Evolutionary conservation across 1,284 basidiomycete genomes (phyloP).

Genomic region (Cryptococcus hybrid): DNA sequence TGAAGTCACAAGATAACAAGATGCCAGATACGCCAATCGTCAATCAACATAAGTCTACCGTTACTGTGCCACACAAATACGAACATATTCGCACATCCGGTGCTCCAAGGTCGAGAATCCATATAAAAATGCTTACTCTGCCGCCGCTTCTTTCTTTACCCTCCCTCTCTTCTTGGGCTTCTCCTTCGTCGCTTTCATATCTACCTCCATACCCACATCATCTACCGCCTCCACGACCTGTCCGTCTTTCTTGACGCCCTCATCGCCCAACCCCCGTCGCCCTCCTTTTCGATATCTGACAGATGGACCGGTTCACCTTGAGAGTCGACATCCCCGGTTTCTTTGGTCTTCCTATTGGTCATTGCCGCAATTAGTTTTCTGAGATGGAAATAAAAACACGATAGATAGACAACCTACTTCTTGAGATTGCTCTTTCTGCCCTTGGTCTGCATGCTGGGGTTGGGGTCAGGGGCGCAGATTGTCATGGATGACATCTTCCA

Average conservation of each 20-base stretch:
- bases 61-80: too few species aligned
- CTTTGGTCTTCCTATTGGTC: conserved; percentile 37
- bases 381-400: not conserved
- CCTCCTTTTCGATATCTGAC: conserved; percentile 44
- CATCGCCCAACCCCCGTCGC: conserved; percentile 40
- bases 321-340: conserved; percentile 51
- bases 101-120: too few species aligned
- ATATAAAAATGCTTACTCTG: not conserved
- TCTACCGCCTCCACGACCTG: conserved; percentile 8
- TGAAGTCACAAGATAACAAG: too few species aligned
- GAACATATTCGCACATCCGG: too few species aligned
- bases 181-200: conserved; percentile 5
- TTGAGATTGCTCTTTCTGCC: conserved; percentile 37
- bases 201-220: conserved; percentile 6
- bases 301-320: conserved; percentile 48
- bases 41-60: too few species aligned
- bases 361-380: not conserved
- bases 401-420: conserved; percentile 17
- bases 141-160: conserved; percentile 3
- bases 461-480: conserved; percentile 56
- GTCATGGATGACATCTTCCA: conserved; percentile 64
- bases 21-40: too few species aligned
- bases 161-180: conserved; percentile 11
- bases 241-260: conserved; percentile 11
- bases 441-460: conserved; percentile 37